Percentiles rank a stretch among this genome's conserved stretches.
phyloP scores from a whole-genome alignment of 1,139 yeast species.

The Waltiozyma sp. region DNA sequence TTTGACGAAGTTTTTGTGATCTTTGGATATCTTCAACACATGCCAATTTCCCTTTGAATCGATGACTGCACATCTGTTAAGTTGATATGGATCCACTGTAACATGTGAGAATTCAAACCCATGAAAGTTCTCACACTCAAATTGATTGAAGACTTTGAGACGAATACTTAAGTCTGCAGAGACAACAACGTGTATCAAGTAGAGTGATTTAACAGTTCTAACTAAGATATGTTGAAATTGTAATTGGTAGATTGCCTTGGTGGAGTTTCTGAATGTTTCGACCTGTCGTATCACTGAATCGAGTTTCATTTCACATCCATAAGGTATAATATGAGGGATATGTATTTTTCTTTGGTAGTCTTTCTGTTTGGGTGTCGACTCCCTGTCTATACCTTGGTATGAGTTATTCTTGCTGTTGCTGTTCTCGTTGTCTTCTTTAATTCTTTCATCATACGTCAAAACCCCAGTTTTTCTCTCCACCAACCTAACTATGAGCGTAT shows the following conservation, averaged over 20 bases:
- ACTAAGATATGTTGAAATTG: conserved; percentile 5
- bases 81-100: conserved; percentile 31
- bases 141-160: neutral
- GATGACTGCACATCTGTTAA: conserved; percentile 29
- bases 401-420: conserved; percentile 18
- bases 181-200: conserved; percentile 2
- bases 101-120: conserved; percentile 34
- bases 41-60: conserved; percentile 46
- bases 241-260: conserved; percentile 6
- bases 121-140: conserved; percentile 3
- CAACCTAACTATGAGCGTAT: conserved; percentile 21
- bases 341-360: too few relatives aligned
- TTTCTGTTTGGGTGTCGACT: neutral
- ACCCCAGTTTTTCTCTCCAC: conserved; percentile 7
- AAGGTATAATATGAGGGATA: too few relatives aligned
- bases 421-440: conserved; percentile 10
- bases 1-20: conserved; percentile 3
- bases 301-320: conserved; percentile 14
- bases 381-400: neutral
- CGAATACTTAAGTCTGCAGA: neutral
- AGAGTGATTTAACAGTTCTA: conserved; percentile 5
- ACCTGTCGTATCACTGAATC: conserved; percentile 33
- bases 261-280: conserved; percentile 16
- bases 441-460: conserved; percentile 7
- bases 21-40: conserved; percentile 22